These are phyloP conservation scores for Colletotrichum scovillei DNA, from an alignment of 2,329 filamentous ascomycete species.

Conservation along the genomic window DNA sequence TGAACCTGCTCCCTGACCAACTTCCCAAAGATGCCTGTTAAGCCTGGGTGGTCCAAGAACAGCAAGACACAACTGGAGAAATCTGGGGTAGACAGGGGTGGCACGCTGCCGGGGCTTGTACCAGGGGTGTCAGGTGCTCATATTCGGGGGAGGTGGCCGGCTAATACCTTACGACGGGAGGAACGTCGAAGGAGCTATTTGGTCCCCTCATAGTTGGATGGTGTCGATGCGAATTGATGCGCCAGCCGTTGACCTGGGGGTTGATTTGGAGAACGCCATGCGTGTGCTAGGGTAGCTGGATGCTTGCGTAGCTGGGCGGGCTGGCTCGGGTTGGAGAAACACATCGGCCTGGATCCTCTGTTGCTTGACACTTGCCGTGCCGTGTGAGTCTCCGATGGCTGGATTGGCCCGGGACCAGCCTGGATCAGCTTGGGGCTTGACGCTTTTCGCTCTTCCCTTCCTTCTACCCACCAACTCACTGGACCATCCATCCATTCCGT, in stretches of 20 bases:
- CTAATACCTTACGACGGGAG: constrained; percentile 5
- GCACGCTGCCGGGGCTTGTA: background rate
- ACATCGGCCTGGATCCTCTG: background rate
- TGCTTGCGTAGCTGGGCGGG: background rate
- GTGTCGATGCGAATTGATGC: background rate
- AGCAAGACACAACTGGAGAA: constrained; percentile 17
- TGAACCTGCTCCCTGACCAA: constrained; percentile 25
- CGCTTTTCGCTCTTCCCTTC: background rate
- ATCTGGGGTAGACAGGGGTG: constrained; percentile 36
- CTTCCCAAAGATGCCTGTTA: constrained; percentile 32
- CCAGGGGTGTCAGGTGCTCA: constrained; percentile 36
- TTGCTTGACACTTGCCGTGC: constrained; percentile 11
- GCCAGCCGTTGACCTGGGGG: constrained; percentile 5
- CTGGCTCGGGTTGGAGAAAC: constrained; percentile 20
- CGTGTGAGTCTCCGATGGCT: constrained; percentile 12
- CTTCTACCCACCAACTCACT: background rate
- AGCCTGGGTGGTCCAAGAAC: constrained; percentile 30
- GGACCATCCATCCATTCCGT: background rate
- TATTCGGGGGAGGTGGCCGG: constrained; percentile 12
- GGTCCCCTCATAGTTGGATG: background rate
- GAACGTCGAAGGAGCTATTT: background rate
- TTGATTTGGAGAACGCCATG: constrained; percentile 25
- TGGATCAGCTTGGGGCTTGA: background rate
- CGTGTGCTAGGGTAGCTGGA: background rate
- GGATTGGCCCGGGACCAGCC: constrained; percentile 9